A percentile compares a stretch with the other conserved stretches of the same genome.
Conservation (phyloP, 306 rosid genomes). For the Senna siamea region DNA sequence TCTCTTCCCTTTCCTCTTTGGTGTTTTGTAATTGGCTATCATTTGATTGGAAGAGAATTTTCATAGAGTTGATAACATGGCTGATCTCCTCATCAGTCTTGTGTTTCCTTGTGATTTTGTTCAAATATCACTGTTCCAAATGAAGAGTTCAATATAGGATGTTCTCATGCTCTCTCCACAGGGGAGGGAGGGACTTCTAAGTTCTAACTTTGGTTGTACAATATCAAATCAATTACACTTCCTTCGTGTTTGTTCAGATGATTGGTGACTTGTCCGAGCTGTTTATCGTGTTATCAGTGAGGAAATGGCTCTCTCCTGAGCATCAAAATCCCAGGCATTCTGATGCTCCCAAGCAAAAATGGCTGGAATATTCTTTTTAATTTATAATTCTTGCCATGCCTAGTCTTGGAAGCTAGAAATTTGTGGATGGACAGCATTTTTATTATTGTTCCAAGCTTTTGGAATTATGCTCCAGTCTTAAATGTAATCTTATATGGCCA, state of each 20-base stretch:
- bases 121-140: conserved; percentile 4
- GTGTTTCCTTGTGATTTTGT: conserved; percentile 7
- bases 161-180: neutral
- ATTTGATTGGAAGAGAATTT: conserved; percentile 7
- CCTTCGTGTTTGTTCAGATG: conserved; percentile 40
- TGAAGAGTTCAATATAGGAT: neutral
- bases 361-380: conserved; percentile 52
- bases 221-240: conserved; percentile 12
- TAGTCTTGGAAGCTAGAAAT: conserved; percentile 45
- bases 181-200: neutral
- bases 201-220: neutral
- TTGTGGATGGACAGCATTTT: conserved; percentile 34
- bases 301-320: conserved; percentile 35
- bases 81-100: conserved; percentile 22
- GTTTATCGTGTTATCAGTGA: conserved; percentile 2
- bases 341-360: conserved; percentile 38
- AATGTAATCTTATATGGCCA: conserved; percentile 46
- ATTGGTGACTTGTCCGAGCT: conserved; percentile 32
- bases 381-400: conserved; percentile 49
- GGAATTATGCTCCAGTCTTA: conserved; percentile 33
- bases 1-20: conserved; percentile 23
- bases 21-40: neutral
- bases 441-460: conserved; percentile 46
- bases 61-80: neutral
- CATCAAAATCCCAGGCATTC: conserved; percentile 39